Evolutionary conservation across 2,329 filamentous ascomycete genomes (phyloP).

Genomic region (Hypoxylon sp.): DNA sequence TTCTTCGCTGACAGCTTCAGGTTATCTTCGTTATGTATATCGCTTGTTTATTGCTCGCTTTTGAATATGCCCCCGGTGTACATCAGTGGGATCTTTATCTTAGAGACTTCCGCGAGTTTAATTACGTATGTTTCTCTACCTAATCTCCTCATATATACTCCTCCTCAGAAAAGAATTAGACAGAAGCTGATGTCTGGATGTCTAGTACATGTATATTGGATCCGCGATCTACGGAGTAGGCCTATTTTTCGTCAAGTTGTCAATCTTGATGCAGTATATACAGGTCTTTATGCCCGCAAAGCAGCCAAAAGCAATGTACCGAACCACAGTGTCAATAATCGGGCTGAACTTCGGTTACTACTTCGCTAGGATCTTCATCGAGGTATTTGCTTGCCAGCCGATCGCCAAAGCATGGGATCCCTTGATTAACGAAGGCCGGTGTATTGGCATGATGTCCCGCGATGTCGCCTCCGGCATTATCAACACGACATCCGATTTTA

Average conservation of each 20-base stretch:
- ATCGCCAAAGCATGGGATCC: not conserved
- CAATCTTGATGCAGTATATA: not conserved
- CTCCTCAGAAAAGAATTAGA: not conserved
- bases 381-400: not conserved
- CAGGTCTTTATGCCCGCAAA: not conserved
- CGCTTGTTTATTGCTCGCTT: not conserved
- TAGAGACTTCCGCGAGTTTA: not conserved
- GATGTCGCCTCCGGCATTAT: not conserved
- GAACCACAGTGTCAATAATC: not conserved
- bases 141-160: not conserved
- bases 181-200: not conserved
- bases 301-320: constrained; percentile 1
- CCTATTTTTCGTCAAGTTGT: constrained; percentile 1
- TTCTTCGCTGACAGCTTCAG: not conserved
- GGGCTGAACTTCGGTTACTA: not conserved
- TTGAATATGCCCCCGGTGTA: not conserved
- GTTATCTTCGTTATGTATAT: not conserved
- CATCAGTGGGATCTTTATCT: not conserved
- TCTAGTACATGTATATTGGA: constrained; percentile 1
- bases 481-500: not conserved
- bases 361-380: not conserved
- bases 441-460: not conserved
- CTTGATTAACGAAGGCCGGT: not conserved
- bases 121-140: not conserved
- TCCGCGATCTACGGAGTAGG: not conserved